These are phyloP conservation scores for Pulicaria dysenterica DNA, from an alignment of 129 eudicot genomes.

Conservation along the genomic window DNA sequence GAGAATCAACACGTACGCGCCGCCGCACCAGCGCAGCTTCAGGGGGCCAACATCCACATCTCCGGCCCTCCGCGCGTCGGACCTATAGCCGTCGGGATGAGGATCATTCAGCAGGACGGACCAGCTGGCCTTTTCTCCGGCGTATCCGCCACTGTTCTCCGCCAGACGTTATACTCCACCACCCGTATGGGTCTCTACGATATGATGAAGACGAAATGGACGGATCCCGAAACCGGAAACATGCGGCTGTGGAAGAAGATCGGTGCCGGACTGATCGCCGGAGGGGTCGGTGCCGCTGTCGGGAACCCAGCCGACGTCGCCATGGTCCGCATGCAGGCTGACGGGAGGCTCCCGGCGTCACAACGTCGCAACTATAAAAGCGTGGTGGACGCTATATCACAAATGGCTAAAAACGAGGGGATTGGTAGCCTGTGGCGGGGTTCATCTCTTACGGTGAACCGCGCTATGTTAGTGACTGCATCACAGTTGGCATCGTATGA, in stretches of 20 bases:
- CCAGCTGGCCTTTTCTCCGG: slow-evolving; percentile 67
- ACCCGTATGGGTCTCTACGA: slow-evolving; percentile 92
- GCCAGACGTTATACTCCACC: slow-evolving; percentile 85
- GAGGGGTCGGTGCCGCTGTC: slow-evolving; percentile 84
- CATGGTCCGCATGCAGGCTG: slow-evolving; percentile 96
- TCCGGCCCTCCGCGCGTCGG: slow-evolving; percentile 67
- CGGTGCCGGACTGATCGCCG: slow-evolving; percentile 79
- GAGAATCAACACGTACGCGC: slow-evolving; percentile 53
- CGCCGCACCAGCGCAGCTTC: slow-evolving; percentile 18
- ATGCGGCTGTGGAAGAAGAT: slow-evolving; percentile 61
- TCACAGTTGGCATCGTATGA: slow-evolving; percentile 87
- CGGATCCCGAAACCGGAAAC: slow-evolving; percentile 58
- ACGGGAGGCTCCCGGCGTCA: slow-evolving; percentile 72
- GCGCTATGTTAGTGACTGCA: slow-evolving; percentile 91
- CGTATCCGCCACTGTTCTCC: slow-evolving; percentile 89
- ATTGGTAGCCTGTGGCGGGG: slow-evolving; percentile 84
- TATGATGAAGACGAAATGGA: slow-evolving; percentile 67
- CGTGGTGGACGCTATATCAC: slow-evolving; percentile 68
- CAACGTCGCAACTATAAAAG: slow-evolving; percentile 79
- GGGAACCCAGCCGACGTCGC: slow-evolving; percentile 96
- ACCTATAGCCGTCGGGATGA: slow-evolving; percentile 56
- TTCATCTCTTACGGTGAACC: slow-evolving; percentile 91
- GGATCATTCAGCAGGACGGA: slow-evolving; percentile 80
- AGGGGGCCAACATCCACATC: slow-evolving; percentile 16
- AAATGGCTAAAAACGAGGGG: slow-evolving; percentile 70